Conservation (phyloP, 768 basidiomycete species). For the Clitopilus hobsonii region DNA sequence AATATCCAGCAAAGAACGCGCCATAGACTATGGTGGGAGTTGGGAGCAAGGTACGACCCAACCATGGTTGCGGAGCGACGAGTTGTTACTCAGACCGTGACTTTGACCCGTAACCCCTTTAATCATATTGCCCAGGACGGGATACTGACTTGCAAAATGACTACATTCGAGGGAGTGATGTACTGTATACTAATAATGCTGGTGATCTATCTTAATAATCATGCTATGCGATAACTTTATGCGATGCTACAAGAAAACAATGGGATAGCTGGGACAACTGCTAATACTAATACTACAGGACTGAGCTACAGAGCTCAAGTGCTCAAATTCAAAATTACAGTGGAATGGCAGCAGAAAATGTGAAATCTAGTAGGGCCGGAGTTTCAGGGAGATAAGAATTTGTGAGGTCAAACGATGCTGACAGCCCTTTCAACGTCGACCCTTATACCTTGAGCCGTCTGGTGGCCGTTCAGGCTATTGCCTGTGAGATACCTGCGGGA, state of each 20-base stretch:
- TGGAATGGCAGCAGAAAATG: no score
- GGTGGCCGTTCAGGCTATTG: slow-evolving; percentile 24
- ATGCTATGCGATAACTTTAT: not conserved
- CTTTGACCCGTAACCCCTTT: not conserved
- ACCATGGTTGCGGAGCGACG: not conserved
- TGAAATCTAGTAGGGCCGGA: not conserved
- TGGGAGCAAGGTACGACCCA: not conserved
- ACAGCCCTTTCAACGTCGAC: slow-evolving; percentile 46
- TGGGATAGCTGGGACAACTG: not conserved
- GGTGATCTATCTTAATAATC: not conserved
- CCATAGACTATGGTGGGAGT: not conserved
- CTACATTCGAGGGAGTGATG: no score
- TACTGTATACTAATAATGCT: no score
- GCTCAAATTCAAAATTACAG: no score
- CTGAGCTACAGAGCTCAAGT: no score
- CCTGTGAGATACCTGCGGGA: slow-evolving; percentile 23
- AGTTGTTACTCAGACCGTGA: not conserved
- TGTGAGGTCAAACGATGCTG: not conserved
- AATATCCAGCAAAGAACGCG: slow-evolving; percentile 24
- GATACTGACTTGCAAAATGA: no score
- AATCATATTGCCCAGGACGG: no score
- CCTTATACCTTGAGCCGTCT: slow-evolving; percentile 41
- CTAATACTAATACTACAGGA: not conserved
- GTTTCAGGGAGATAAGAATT: not conserved
- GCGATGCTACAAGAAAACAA: not conserved